Base-by-base conservation (phyloP, 2,329 filamentous ascomycete species). In the Fusarium liriodendri region DNA sequence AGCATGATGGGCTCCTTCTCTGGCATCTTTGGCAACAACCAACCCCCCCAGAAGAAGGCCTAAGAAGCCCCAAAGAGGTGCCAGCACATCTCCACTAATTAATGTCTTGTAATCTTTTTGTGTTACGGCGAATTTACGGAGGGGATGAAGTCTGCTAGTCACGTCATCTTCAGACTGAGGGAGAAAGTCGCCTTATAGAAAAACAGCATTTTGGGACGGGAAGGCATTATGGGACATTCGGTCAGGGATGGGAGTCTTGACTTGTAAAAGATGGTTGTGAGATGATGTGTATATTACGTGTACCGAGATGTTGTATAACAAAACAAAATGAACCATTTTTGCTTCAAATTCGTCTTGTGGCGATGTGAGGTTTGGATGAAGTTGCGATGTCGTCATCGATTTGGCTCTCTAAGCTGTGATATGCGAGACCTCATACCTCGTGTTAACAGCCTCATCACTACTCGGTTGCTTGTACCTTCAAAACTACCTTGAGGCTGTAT, bases 1-100 rank as follows among this genome's bases (percentile, higher is more conserved):
- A 94, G 90, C 80, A 97, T 98, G 94, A 97, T 96, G 89, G 90
- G 89, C 67, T 92, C 92, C 32, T 91, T 97, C 78, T 76, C 74
- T 18, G 78, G 79, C 63, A 74, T 77, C 59, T 83, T 83, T 22
- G 70, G 64, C n/a, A 22, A 13, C 50, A 9, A n/a, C 7, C 47
- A 55, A 62, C 64, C 69, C 16, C 42, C 74, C 18, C 76, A 79
- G 69, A 78, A 77, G 71, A 79, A 79, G 71, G 62, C 72, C 16
- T 77, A 66, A 76, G 50, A 35, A 18, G 32, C 14, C 60, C 33
- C 29, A 64, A 57, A 35, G 71, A 75, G 67, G 57, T 69, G 64
- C 52, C 62, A 67, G 54, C 60, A 77, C 73, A 79, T 79, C 77
- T 79, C 77, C 77, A 77, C 77, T 78, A 77, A 77, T 76, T 78